phyloP scores from a whole-genome alignment of 2,329 filamentous ascomycete species.

The Fusarium redolens region DNA sequence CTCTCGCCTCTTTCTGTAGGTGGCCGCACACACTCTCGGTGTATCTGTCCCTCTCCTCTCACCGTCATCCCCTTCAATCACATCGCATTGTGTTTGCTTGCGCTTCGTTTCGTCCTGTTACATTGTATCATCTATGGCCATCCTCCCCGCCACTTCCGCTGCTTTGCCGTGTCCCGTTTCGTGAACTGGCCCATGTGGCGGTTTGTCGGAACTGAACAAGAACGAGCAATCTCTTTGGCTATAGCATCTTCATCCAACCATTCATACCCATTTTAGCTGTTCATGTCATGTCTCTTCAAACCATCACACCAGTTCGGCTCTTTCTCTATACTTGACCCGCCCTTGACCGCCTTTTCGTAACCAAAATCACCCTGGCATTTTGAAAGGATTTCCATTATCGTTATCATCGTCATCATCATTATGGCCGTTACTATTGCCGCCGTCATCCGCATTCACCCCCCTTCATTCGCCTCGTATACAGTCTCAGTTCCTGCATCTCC shows the following conservation, averaged over 20 bases:
- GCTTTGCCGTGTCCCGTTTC: slow-evolving; percentile 4
- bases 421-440: slow-evolving; percentile 14
- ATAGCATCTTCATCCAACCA: not conserved
- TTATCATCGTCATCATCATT: slow-evolving; percentile 31
- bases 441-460: slow-evolving; percentile 1
- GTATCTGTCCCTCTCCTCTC: not conserved
- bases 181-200: not conserved
- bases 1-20: slow-evolving; percentile 34
- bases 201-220: slow-evolving; percentile 8
- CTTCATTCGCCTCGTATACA: slow-evolving; percentile 6
- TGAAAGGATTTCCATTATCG: slow-evolving; percentile 10
- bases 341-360: slow-evolving; percentile 24
- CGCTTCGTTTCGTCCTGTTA: not conserved
- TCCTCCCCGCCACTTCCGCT: not conserved
- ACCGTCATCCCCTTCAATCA: slow-evolving; percentile 5
- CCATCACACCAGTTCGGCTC: not conserved
- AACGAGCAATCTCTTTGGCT: slow-evolving; percentile 32
- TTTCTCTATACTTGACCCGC: slow-evolving; percentile 7
- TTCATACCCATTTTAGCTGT: not conserved
- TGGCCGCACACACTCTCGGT: slow-evolving; percentile 10
- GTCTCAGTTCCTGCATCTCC: slow-evolving; percentile 7
- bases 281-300: not conserved
- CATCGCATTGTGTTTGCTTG: not conserved
- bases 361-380: slow-evolving; percentile 7
- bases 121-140: not conserved